A percentile compares a stretch with the other conserved stretches of the same genome.
These are phyloP conservation scores for Fraxinus quadrangulata DNA, from an alignment of 257 asterid species.

Conservation along the genomic window DNA sequence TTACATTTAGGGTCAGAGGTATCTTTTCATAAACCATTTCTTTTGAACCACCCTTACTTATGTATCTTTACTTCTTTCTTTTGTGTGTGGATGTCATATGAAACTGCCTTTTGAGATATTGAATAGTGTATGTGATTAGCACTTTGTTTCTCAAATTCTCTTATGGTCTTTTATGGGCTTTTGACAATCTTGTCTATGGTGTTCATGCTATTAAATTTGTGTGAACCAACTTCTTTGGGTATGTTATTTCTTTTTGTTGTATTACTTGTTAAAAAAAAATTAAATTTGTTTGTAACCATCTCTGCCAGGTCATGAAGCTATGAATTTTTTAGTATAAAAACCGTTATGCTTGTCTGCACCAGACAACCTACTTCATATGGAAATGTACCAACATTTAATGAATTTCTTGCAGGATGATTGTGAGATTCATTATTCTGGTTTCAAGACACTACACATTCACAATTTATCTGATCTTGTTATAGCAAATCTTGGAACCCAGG, in stretches of 20 bases:
- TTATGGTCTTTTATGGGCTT: not conserved
- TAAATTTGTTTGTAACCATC: not conserved
- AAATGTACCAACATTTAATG: constrained; percentile 10
- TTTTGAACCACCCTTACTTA: not conserved
- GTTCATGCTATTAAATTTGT: not conserved
- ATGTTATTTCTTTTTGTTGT: constrained; percentile 17
- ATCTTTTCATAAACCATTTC: constrained; percentile 22
- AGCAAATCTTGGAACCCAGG: constrained; percentile 76
- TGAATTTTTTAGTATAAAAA: not conserved
- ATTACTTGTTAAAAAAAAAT: constrained; percentile 2
- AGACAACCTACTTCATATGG: too few relatives aligned
- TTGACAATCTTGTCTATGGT: constrained; percentile 1
- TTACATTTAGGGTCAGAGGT: constrained; percentile 85
- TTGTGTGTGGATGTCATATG: not conserved
- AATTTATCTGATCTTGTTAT: constrained; percentile 91
- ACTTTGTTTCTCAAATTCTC: not conserved
- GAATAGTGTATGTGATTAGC: not conserved
- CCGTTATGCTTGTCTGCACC: not conserved
- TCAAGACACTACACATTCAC: constrained; percentile 76
- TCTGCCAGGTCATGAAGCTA: not conserved
- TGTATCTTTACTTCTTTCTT: not conserved
- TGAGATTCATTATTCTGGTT: constrained; percentile 84
- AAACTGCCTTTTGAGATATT: not conserved
- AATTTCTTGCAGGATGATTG: constrained; percentile 66
- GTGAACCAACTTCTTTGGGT: constrained; percentile 8